A percentile compares a stretch with the other conserved stretches of the same genome.
Evolutionary conservation across 768 basidiomycete genomes (phyloP).

Genomic region (Ramaria sp.): DNA sequence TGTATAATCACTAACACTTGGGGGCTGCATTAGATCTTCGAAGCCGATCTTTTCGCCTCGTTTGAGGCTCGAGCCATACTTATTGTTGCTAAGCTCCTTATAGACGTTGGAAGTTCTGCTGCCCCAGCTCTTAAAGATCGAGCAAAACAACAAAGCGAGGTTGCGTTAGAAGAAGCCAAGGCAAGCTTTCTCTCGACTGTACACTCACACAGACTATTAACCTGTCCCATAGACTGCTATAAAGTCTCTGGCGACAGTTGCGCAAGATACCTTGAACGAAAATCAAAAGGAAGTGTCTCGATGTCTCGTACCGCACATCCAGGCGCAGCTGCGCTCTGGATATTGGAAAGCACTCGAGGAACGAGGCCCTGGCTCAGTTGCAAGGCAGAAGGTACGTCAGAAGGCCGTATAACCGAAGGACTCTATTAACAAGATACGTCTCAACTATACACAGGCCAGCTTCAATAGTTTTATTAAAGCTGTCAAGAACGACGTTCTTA

Average conservation of each 20-base stretch:
- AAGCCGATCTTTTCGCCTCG: conserved; percentile 40
- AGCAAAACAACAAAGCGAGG: conserved; percentile 36
- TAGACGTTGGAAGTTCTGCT: conserved; percentile 41
- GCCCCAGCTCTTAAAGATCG: conserved; percentile 42
- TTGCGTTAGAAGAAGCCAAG: conserved; percentile 39
- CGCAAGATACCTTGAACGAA: conserved; percentile 36
- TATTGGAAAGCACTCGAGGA: conserved; percentile 47
- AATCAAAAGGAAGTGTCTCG: conserved; percentile 53
- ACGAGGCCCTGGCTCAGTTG: conserved; percentile 43
- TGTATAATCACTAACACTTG: neutral
- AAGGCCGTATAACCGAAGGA: neutral
- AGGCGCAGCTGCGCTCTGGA: conserved; percentile 35
- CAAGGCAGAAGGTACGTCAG: conserved; percentile 41
- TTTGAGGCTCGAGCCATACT: conserved; percentile 30
- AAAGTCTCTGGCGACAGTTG: conserved; percentile 34
- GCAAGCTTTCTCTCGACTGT: conserved; percentile 3
- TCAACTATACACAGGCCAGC: conserved; percentile 24
- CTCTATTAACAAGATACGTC: neutral
- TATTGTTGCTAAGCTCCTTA: conserved; percentile 33
- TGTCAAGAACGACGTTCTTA: conserved; percentile 39
- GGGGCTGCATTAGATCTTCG: conserved; percentile 50
- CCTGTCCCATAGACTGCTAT: conserved; percentile 24
- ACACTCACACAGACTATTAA: neutral
- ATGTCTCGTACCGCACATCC: conserved; percentile 45
- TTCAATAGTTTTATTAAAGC: conserved; percentile 35